Percentiles rank a stretch among this genome's conserved stretches.
phyloP scores from a whole-genome alignment of 306 rosid species.

The Quercus bicolor region DNA sequence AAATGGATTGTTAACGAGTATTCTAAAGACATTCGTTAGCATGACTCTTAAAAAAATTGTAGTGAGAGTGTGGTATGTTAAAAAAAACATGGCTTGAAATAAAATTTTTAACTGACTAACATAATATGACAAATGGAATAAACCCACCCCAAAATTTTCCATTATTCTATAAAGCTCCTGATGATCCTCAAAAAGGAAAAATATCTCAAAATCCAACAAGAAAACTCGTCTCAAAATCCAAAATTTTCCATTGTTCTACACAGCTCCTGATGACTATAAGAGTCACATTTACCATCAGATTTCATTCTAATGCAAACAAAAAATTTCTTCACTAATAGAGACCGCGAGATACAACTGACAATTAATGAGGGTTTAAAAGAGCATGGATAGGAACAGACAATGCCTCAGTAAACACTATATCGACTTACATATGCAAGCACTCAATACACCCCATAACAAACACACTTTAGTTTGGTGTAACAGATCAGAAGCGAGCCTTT shows the following conservation, averaged over 20 bases:
- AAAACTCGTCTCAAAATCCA: background rate
- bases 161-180: background rate
- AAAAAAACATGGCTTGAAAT: no score
- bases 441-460: background rate
- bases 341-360: background rate
- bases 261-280: background rate
- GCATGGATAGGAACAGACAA: background rate
- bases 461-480: background rate
- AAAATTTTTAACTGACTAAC: no score
- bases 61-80: no score
- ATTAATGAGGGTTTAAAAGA: background rate
- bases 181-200: background rate
- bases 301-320: background rate
- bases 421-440: background rate
- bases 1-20: no score
- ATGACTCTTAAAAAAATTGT: no score
- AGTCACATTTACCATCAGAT: background rate
- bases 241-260: background rate
- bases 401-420: background rate
- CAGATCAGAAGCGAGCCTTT: conserved; percentile 63
- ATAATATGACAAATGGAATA: background rate
- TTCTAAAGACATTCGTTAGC: no score
- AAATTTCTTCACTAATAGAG: background rate
- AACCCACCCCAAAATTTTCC: background rate
- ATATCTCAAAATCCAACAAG: background rate